These are phyloP conservation scores for Pseudozyma sp. DNA, from an alignment of 1,284 basidiomycete genomes.

Conservation along the genomic window DNA sequence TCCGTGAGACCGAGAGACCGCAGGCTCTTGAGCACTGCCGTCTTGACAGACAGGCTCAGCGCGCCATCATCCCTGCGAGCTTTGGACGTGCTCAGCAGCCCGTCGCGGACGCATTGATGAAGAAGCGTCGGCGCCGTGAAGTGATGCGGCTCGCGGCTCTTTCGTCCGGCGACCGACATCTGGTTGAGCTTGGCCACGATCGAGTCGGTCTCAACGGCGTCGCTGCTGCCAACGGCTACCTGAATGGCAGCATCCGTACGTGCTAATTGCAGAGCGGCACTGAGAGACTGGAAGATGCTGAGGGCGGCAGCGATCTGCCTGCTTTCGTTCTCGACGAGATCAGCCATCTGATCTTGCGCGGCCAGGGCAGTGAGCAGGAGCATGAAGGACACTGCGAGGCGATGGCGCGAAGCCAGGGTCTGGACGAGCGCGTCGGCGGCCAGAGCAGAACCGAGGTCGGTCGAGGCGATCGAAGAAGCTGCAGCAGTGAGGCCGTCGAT, in stretches of 20 bases:
- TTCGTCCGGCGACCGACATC: constrained; percentile 47
- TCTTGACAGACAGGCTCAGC: constrained; percentile 29
- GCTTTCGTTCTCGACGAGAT: constrained; percentile 40
- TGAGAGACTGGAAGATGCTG: constrained; percentile 37
- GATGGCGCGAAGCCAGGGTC: constrained; percentile 38
- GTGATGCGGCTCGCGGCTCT: constrained; percentile 45
- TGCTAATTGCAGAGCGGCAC: constrained; percentile 31
- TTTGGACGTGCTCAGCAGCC: constrained; percentile 17
- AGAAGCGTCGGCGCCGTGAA: constrained; percentile 43
- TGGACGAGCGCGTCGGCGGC: constrained; percentile 41
- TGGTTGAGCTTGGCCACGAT: constrained; percentile 48
- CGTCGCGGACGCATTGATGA: constrained; percentile 42
- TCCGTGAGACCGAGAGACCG: constrained; percentile 45
- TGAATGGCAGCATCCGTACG: constrained; percentile 34
- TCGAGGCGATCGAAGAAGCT: constrained; percentile 21
- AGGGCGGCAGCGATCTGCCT: constrained; percentile 40
- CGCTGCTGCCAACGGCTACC: constrained; percentile 13
- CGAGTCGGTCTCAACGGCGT: constrained; percentile 30
- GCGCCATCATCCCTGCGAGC: not conserved
- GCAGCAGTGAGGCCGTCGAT: constrained; percentile 3
- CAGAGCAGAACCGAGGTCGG: constrained; percentile 41
- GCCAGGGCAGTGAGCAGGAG: constrained; percentile 38
- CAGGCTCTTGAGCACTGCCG: constrained; percentile 28
- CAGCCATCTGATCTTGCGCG: constrained; percentile 42
- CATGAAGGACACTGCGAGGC: constrained; percentile 34